Base-by-base conservation (phyloP, 345 rosid species). In the Populus pruinosa region DNA sequence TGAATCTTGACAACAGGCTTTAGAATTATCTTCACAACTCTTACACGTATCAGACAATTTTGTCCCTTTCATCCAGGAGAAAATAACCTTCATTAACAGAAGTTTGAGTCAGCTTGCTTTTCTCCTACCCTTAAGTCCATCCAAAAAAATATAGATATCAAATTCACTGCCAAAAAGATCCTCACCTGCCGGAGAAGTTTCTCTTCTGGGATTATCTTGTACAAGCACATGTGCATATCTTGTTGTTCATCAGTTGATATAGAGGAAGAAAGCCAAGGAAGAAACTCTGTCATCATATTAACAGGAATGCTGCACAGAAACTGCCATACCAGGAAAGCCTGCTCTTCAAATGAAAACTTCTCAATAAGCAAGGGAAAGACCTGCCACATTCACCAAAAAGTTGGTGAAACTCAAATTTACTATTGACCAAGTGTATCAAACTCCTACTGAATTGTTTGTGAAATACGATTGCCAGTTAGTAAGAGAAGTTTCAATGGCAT, bases 291-390 rank as follows among this genome's bases (percentile, higher is more conserved):
- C 75, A 91, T 86, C 84, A 92, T 88, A 81, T 88, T 89, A 69
- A 90, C 92, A 79, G 97, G 95, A 87, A 92, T 88, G 85, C 97
- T 91, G 82, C 97, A 92, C 62, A 92, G 83, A 86, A 90, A 92
- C 82, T 92, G 95, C 95, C 97, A 90, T 27, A 91, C 95, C 77
- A 92, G 75, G 63, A 90, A 92, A 49, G 95, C 93, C 79, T 92
- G 97, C 85, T 92, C 97, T 78, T 75, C 85, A 76, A 87, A 89
- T 23, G 93, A 84, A 77, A 88, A 92, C 83, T 88, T 91, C 79
- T 92, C 95, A 33, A 88, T 89, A 47, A 92, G 87, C 86, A 92
- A 85, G 29, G 95, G 97, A 78, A 89, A 91, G 29, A 92, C 93
- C 93, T 92, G 86, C 75, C 36, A 71, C 70, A 33, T 50, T 61